These are phyloP conservation scores for Cystoderma amianthinum DNA, from an alignment of 768 basidiomycete genomes.

Conservation along the genomic window DNA sequence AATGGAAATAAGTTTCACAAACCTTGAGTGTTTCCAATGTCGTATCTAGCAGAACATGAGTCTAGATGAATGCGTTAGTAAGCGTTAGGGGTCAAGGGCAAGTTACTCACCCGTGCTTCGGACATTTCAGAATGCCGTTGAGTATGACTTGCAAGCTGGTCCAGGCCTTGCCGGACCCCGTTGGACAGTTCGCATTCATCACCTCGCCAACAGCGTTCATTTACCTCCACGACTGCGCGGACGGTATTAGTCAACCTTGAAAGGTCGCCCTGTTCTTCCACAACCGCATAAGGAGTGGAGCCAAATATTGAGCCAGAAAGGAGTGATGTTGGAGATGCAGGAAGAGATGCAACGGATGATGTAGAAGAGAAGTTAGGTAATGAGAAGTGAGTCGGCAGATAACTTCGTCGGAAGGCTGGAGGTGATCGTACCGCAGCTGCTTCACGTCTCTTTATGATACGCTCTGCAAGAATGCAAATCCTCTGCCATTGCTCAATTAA, in stretches of 20 bases:
- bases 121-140: constrained; percentile 69
- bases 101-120: constrained; percentile 57
- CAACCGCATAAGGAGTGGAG: constrained; percentile 20
- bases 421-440: constrained; percentile 81
- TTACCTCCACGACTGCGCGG: constrained; percentile 70
- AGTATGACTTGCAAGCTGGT: constrained; percentile 58
- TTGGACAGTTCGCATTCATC: constrained; percentile 76
- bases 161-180: constrained; percentile 70
- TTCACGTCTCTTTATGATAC: constrained; percentile 84
- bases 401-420: constrained; percentile 56
- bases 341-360: constrained; percentile 24
- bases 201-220: constrained; percentile 77
- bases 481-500: constrained; percentile 91
- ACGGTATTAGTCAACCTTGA: constrained; percentile 79
- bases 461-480: constrained; percentile 81
- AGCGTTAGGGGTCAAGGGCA: no score
- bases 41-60: constrained; percentile 52
- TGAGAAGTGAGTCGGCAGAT: constrained; percentile 64
- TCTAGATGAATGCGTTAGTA: constrained; percentile 35
- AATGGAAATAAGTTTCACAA: constrained; percentile 6
- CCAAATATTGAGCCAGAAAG: constrained; percentile 23
- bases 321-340: constrained; percentile 25
- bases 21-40: constrained; percentile 80
- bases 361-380: constrained; percentile 42
- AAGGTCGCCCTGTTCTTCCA: constrained; percentile 65